phyloP scores from a whole-genome alignment of 352 stramenopile genomes.

The Pythium monospermum region DNA sequence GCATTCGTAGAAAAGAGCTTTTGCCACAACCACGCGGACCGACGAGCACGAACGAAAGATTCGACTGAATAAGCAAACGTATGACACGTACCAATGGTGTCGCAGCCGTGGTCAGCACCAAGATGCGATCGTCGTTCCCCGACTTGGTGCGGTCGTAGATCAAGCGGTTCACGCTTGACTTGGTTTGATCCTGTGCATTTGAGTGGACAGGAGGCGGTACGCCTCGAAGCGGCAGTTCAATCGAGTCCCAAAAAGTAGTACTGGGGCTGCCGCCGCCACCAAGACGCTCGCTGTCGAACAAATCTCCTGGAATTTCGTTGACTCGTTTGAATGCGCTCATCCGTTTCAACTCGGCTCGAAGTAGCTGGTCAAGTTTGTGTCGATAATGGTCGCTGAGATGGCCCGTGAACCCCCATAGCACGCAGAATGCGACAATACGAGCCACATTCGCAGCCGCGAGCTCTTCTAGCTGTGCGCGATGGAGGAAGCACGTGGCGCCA shows the following conservation, averaged over 20 bases:
- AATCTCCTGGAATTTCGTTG: slow-evolving; percentile 20
- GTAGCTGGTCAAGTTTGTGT: slow-evolving; percentile 43
- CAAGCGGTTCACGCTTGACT: not conserved
- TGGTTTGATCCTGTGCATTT: slow-evolving; percentile 3
- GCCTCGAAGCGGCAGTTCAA: slow-evolving; percentile 14
- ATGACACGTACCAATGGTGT: slow-evolving; percentile 31
- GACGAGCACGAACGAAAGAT: slow-evolving; percentile 40
- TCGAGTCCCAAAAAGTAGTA: slow-evolving; percentile 34
- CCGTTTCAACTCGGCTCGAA: slow-evolving; percentile 36
- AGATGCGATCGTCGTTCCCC: slow-evolving; percentile 25
- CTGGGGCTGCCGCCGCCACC: slow-evolving; percentile 4
- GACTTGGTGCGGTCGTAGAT: slow-evolving; percentile 7
- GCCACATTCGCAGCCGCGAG: slow-evolving; percentile 22
- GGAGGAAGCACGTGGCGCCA: slow-evolving; percentile 29
- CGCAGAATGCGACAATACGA: slow-evolving; percentile 35
- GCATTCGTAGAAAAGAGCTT: slow-evolving; percentile 37
- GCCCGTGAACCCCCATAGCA: slow-evolving; percentile 44
- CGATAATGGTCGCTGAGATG: slow-evolving; percentile 34
- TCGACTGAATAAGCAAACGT: slow-evolving; percentile 29
- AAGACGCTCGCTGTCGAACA: slow-evolving; percentile 37
- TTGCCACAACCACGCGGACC: slow-evolving; percentile 45
- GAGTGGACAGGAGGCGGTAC: not conserved
- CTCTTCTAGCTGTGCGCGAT: slow-evolving; percentile 32
- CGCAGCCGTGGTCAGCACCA: slow-evolving; percentile 28
- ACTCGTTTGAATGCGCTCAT: slow-evolving; percentile 30